Percentiles rank a stretch among this genome's conserved stretches.
Evolutionary conservation across 768 basidiomycete genomes (phyloP).

Genomic region (Jaapia argillacea): DNA sequence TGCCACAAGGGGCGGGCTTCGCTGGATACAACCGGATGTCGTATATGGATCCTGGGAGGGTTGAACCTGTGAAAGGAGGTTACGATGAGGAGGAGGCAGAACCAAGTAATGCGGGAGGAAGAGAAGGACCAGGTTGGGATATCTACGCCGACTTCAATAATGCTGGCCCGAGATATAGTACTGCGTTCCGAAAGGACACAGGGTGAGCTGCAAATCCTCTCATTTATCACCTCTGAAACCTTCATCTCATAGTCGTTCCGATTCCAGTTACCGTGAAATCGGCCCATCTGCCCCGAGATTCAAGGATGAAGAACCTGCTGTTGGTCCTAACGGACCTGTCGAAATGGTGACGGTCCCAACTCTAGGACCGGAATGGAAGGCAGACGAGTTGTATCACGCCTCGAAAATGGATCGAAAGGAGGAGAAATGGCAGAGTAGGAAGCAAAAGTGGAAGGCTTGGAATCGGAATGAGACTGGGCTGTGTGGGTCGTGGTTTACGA

Average conservation of each 20-base stretch:
- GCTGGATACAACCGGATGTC: slow-evolving; percentile 71
- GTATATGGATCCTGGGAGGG: slow-evolving; percentile 57
- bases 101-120: too few species aligned
- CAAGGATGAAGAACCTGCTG: slow-evolving; percentile 25
- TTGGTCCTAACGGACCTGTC: slow-evolving; percentile 36
- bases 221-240: too few species aligned
- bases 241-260: too few species aligned
- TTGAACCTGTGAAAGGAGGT: slow-evolving; percentile 73
- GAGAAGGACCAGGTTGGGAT: too few species aligned
- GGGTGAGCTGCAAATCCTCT: slow-evolving; percentile 29
- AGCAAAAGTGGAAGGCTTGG: slow-evolving; percentile 63
- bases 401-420: slow-evolving; percentile 63
- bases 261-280: slow-evolving; percentile 10
- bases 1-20: slow-evolving; percentile 24
- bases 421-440: slow-evolving; percentile 41
- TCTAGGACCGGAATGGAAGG: slow-evolving; percentile 84
- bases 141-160: slow-evolving; percentile 90
- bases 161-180: slow-evolving; percentile 66
- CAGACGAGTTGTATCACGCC: slow-evolving; percentile 67
- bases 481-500: slow-evolving; percentile 73
- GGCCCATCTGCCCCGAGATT: slow-evolving; percentile 12
- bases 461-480: slow-evolving; percentile 71
- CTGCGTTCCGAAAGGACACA: slow-evolving; percentile 41
- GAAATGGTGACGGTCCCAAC: slow-evolving; percentile 92
- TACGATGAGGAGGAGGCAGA: slow-evolving; percentile 52